Evolutionary conservation across 2,329 filamentous ascomycete species (phyloP).

Genomic region (Diaporthe longicolla): DNA sequence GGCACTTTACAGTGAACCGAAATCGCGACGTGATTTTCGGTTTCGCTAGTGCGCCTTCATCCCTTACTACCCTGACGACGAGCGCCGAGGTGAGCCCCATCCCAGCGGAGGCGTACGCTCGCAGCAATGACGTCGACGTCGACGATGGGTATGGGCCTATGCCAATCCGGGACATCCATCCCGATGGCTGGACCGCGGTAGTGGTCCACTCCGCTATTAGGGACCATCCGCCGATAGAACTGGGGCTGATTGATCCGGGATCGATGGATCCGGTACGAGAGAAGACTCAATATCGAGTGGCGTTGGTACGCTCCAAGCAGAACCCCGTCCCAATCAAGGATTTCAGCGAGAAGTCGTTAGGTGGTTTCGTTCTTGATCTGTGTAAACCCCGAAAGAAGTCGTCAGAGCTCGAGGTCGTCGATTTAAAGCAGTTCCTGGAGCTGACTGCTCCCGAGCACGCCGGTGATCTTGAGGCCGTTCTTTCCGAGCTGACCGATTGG

Average conservation of each 20-base stretch:
- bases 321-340: background rate
- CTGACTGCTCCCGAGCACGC: background rate
- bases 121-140: too few species aligned
- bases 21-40: background rate
- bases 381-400: too few species aligned
- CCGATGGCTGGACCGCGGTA: background rate
- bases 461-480: background rate
- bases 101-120: background rate
- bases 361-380: too few species aligned
- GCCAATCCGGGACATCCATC: background rate
- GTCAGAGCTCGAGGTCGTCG: background rate
- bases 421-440: background rate
- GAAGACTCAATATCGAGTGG: background rate
- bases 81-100: background rate
- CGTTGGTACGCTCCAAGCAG: background rate
- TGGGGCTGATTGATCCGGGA: too few species aligned
- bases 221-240: too few species aligned
- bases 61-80: background rate
- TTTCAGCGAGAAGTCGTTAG: too few species aligned
- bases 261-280: too few species aligned
- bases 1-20: rapidly evolving
- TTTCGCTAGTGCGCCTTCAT: background rate
- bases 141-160: too few species aligned
- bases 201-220: background rate
- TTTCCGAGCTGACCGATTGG: background rate